Conservation (phyloP, 495 filamentous ascomycete genomes). For the Cryomyces minteri region DNA sequence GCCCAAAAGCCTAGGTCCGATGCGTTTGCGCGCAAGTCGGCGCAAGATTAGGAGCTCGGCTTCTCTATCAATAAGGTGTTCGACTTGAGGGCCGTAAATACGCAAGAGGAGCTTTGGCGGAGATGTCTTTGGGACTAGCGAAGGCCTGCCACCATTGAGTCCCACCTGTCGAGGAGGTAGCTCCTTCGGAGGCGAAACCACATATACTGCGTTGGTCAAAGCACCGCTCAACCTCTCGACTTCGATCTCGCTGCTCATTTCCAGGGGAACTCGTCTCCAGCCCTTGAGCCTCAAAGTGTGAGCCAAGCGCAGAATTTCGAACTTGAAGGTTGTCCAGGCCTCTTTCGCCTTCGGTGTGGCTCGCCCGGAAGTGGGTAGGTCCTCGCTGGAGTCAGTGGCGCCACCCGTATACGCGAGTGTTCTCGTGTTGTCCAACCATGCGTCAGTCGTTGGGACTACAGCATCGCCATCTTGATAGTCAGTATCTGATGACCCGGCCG, state of each 20-base stretch:
- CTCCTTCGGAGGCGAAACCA: conserved; percentile 61
- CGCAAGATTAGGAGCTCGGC: conserved; percentile 75
- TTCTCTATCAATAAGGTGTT: conserved; percentile 87
- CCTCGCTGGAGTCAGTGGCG: conserved; percentile 27
- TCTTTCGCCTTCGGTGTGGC: conserved; percentile 41
- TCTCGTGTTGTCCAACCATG: conserved; percentile 69
- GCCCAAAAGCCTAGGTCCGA: conserved; percentile 81
- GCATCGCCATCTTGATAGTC: conserved; percentile 55
- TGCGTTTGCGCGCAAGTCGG: conserved; percentile 74
- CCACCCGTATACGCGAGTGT: conserved; percentile 59
- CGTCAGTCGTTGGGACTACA: conserved; percentile 60
- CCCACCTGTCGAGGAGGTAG: conserved; percentile 20
- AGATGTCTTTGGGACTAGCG: conserved; percentile 19
- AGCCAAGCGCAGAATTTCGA: conserved; percentile 69
- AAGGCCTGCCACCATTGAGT: conserved; percentile 20
- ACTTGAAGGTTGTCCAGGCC: conserved; percentile 68
- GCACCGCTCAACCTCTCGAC: conserved; percentile 83
- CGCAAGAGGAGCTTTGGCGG: conserved; percentile 58
- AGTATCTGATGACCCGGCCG: conserved; percentile 49
- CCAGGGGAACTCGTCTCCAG: conserved; percentile 71
- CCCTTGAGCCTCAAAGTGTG: conserved; percentile 81
- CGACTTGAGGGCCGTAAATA: conserved; percentile 89
- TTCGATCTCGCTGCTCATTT: conserved; percentile 47
- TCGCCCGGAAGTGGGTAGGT: conserved; percentile 2
- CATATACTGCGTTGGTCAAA: conserved; percentile 90